A percentile compares a stretch with the other conserved stretches of the same genome.
Evolutionary conservation across 2,329 filamentous ascomycete genomes (phyloP).

Genomic region (Orbilia brochopaga): DNA sequence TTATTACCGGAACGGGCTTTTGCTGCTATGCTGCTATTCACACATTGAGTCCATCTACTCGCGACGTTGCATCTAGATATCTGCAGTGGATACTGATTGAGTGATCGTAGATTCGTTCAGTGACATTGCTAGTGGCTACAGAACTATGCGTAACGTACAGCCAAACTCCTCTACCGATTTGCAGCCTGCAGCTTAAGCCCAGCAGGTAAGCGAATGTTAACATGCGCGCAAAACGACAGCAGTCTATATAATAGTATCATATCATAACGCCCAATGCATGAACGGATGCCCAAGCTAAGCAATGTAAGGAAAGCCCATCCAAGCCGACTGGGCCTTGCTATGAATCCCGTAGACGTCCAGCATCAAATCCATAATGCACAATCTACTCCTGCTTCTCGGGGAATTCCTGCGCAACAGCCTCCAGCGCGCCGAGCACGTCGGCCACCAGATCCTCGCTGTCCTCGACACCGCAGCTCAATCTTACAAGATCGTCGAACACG

Average conservation of each 20-base stretch:
- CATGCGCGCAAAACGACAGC: constrained; percentile 3
- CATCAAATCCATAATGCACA: constrained; percentile 1
- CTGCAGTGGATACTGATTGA: no score
- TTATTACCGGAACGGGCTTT: no score
- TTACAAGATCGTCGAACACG: constrained; percentile 91
- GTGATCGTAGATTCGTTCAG: no score
- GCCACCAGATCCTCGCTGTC: constrained; percentile 81
- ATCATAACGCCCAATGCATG: constrained; percentile 22
- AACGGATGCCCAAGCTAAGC: background rate
- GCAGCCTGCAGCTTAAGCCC: no score
- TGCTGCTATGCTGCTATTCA: no score
- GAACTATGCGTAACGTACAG: constrained; percentile 6
- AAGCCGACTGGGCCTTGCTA: background rate
- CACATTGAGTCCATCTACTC: no score
- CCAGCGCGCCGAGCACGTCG: constrained; percentile 82
- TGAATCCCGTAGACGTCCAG: constrained; percentile 23
- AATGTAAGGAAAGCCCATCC: background rate
- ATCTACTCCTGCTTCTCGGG: constrained; percentile 27
- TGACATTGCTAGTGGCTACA: background rate
- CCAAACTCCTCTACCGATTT: constrained; percentile 35
- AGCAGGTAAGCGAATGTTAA: constrained; percentile 1
- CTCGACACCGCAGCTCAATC: constrained; percentile 92
- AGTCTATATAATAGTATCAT: no score
- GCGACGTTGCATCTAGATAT: no score
- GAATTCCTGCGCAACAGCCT: constrained; percentile 57